Evolutionary conservation across 768 basidiomycete genomes (phyloP), one percentile per base, ranked within the genome.

Genomic region (Steccherinum ochraceum): DNA sequence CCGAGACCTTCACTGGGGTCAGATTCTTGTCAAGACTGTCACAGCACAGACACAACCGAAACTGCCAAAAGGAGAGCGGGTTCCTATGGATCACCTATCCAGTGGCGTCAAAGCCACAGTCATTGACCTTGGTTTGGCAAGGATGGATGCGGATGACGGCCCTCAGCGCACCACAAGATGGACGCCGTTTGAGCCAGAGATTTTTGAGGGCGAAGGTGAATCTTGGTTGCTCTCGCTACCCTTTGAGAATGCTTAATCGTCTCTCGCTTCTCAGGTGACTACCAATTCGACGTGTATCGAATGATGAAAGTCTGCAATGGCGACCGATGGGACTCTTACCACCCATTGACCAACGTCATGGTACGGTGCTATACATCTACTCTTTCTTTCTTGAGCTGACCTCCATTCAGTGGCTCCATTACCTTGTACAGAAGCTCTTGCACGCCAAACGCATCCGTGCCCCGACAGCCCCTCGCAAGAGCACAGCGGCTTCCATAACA

Each of bases 1-100:
- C 68, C 92, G 96, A 25, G 96, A 99, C 66, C 80, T 99, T n/a
- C 96, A 99, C 60, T 92, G 91, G 81, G 96, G 96, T 19, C 96
- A 99, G 66, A 88, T 99, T 46, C 76, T 99, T 5, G 81, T 98
- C 45, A 83, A 84, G 61, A 73, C 76, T 52, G 51, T 77, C 2
- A 67, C 75, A 20, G 48, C 62, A 44, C 30, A 56, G 58, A 55
- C 64, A 65, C 49, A 42, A 57, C 58, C 55, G 11, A 52, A 19
- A 46, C 60, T 40, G 40, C 50, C 51, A 16, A 43, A 51, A 3
- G 39, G 41, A 11, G 43, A 39, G 46, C 64, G 68, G 25, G 49
- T 74, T 24, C 64, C 70, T 21, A 88, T 91, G 89, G 88, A 91
- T 59, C 77, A 84, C 59, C 56, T 65, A 25, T 67, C 59, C 12